These are phyloP conservation scores for Fragilaria crotonensis DNA, from an alignment of 108 stramenopile genomes.

Conservation along the genomic window DNA sequence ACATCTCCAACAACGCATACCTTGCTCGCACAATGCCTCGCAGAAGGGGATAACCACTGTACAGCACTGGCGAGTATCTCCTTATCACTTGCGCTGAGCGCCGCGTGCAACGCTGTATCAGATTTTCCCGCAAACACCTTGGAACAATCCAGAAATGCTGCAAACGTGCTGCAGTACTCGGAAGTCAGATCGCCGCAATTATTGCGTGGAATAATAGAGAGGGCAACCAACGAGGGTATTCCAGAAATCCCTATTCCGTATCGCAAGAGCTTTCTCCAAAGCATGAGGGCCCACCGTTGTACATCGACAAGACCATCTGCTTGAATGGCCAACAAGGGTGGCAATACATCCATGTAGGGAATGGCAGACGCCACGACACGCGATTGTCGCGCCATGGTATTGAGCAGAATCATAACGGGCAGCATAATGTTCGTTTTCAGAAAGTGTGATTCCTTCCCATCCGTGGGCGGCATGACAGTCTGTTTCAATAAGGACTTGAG, in stretches of 20 bases:
- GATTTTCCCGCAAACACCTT: constrained; percentile 5
- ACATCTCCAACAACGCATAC: constrained; percentile 1
- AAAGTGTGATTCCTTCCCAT: neutral
- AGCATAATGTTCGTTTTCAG: constrained; percentile 17
- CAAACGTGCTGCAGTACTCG: constrained; percentile 23
- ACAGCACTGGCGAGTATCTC: constrained; percentile 1
- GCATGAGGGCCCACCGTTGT: constrained; percentile 49
- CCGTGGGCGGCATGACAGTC: neutral
- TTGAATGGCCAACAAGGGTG: constrained; percentile 20
- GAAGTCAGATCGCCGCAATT: constrained; percentile 19
- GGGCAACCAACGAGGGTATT: constrained; percentile 35
- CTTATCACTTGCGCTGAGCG: neutral
- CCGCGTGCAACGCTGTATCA: neutral
- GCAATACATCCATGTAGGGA: constrained; percentile 19
- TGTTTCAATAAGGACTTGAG: constrained; percentile 25
- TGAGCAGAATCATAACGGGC: constrained; percentile 46
- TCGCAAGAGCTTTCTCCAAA: constrained; percentile 61
- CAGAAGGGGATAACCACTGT: neutral
- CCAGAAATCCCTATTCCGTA: constrained; percentile 60
- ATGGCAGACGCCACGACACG: constrained; percentile 43
- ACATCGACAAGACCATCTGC: constrained; percentile 25
- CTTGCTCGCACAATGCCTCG: neutral
- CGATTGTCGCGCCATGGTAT: constrained; percentile 71
- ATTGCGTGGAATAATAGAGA: constrained; percentile 30
- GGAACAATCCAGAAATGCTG: constrained; percentile 3